Percentiles rank a stretch among this genome's conserved stretches.
Evolutionary conservation across 495 filamentous ascomycete species (phyloP).

Genomic region (Aspergillus baeticus): DNA sequence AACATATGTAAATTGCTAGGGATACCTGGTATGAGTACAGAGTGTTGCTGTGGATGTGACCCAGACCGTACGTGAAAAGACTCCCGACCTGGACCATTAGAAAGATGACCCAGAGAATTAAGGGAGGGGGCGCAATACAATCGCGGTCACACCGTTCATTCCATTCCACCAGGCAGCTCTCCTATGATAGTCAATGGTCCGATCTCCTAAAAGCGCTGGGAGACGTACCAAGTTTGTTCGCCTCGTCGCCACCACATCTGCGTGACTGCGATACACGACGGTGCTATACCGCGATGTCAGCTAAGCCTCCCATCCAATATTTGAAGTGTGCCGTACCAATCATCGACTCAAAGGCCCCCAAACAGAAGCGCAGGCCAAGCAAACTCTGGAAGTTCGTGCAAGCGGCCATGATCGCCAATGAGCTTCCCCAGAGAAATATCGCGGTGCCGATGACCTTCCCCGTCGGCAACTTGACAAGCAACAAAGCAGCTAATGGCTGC

Average conservation of each 20-base stretch:
- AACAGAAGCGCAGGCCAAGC: slow-evolving; percentile 50
- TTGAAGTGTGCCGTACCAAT: no score
- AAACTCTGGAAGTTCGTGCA: slow-evolving; percentile 51
- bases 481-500: slow-evolving; percentile 23
- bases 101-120: not conserved
- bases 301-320: no score
- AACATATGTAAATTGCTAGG: slow-evolving; percentile 16
- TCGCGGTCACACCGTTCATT: slow-evolving; percentile 48
- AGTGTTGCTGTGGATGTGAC: slow-evolving; percentile 46
- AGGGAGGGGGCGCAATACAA: slow-evolving; percentile 19
- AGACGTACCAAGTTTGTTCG: slow-evolving; percentile 47
- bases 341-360: slow-evolving; percentile 56
- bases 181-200: not conserved
- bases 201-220: no score
- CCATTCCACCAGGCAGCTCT: slow-evolving; percentile 52
- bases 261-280: slow-evolving; percentile 52
- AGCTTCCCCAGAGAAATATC: slow-evolving; percentile 52
- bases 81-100: slow-evolving; percentile 19
- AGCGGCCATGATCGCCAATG: slow-evolving; percentile 51
- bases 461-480: slow-evolving; percentile 26
- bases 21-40: slow-evolving; percentile 43
- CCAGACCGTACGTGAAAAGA: slow-evolving; percentile 54
- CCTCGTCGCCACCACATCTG: slow-evolving; percentile 59
- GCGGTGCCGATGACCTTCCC: slow-evolving; percentile 51
- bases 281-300: slow-evolving; percentile 8